Evolutionary conservation across 1,284 basidiomycete genomes (phyloP).

Genomic region (Malassezia vespertilionis): DNA sequence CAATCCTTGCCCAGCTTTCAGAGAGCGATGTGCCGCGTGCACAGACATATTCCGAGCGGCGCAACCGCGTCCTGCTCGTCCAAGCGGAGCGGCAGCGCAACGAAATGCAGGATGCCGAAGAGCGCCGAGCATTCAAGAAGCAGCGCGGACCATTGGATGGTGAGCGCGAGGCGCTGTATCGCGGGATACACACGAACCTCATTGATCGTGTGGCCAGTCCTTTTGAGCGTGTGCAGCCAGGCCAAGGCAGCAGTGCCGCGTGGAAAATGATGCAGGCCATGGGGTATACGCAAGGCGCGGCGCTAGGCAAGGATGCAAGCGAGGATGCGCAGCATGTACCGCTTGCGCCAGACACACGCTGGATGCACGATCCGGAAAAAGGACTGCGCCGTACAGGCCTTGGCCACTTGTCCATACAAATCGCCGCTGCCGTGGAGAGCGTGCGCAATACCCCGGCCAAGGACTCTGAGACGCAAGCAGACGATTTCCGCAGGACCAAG

Average conservation of each 20-base stretch:
- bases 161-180: slow-evolving; percentile 7
- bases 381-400: slow-evolving; percentile 18
- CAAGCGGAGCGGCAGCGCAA: slow-evolving; percentile 2
- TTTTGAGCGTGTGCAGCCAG: slow-evolving; percentile 1
- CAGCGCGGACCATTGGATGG: slow-evolving; percentile 4
- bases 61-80: background rate
- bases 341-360: slow-evolving; percentile 25
- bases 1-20: slow-evolving; percentile 3
- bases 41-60: slow-evolving; percentile 9
- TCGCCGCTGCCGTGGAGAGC: slow-evolving; percentile 3
- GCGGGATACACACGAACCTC: slow-evolving; percentile 3
- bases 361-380: slow-evolving; percentile 15
- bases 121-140: slow-evolving; percentile 5
- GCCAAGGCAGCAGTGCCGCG: slow-evolving; percentile 14
- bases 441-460: background rate
- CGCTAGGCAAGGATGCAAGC: slow-evolving; percentile 17
- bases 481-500: slow-evolving; percentile 18
- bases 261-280: slow-evolving; percentile 34
- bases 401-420: slow-evolving; percentile 12
- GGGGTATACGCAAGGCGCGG: slow-evolving; percentile 23
- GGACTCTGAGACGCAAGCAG: slow-evolving; percentile 1
- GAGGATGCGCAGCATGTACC: slow-evolving; percentile 7
- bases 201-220: background rate
- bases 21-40: slow-evolving; percentile 3
- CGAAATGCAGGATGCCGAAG: slow-evolving; percentile 6